A percentile compares a stretch with the other conserved stretches of the same genome.
Evolutionary conservation across 129 eudicot species (phyloP).

Genomic region (Silybum marianum): DNA sequence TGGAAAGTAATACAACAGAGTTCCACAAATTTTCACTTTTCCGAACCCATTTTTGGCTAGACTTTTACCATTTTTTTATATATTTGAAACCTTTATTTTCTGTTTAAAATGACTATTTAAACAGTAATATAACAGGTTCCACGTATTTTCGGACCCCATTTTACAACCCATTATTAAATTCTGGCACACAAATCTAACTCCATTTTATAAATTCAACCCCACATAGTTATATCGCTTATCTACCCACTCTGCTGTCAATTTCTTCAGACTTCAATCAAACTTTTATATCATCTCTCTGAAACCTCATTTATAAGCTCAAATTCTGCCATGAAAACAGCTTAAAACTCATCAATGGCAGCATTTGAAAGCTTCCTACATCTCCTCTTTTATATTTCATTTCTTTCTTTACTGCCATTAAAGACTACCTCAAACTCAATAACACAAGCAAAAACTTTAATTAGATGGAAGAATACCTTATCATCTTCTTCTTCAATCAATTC

Average conservation of each 20-base stretch:
- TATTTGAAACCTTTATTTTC: no score
- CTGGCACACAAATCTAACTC: constrained; percentile 21
- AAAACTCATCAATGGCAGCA: constrained; percentile 38
- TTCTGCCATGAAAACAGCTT: constrained; percentile 9
- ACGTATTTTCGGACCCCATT: not conserved
- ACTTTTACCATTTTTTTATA: no score
- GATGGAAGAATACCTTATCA: constrained; percentile 65
- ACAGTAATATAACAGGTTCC: no score
- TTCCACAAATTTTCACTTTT: no score
- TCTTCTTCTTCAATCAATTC: constrained; percentile 53
- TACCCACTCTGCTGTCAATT: constrained; percentile 10
- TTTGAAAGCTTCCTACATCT: constrained; percentile 20
- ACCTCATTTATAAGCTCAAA: not conserved
- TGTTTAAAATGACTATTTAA: no score
- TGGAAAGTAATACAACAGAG: no score
- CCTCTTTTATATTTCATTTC: constrained; percentile 32
- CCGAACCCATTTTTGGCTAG: no score
- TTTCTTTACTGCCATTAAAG: constrained; percentile 41
- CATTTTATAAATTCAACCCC: constrained; percentile 21
- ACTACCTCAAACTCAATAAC: constrained; percentile 44
- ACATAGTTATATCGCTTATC: constrained; percentile 29
- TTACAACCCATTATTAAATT: constrained; percentile 6
- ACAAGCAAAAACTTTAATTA: constrained; percentile 73
- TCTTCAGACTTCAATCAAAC: constrained; percentile 20
- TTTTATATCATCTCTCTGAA: constrained; percentile 3